These are phyloP conservation scores for Thuidium tamariscinum DNA, from an alignment of 225 moss, liverwort and hornwort genomes.

Conservation along the genomic window DNA sequence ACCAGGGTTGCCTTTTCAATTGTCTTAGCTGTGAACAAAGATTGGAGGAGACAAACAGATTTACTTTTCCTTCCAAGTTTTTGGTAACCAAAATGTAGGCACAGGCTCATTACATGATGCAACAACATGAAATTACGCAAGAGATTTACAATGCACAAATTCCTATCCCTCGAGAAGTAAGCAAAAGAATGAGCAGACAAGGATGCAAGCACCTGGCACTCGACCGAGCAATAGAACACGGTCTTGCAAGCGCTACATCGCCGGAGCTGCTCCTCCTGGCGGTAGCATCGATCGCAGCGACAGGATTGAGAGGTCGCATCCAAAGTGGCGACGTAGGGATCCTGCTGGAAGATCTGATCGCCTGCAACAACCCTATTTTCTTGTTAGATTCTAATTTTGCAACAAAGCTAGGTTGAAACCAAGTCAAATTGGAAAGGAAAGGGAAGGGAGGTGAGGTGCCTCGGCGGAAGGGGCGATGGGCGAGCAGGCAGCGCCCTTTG, in stretches of 20 bases:
- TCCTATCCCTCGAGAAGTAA: background rate
- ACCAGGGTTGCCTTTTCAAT: background rate
- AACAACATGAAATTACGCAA: background rate
- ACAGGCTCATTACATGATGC: background rate
- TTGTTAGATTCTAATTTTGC: background rate
- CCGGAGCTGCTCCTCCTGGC: conserved; percentile 18
- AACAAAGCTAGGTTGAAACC: background rate
- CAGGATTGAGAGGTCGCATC: conserved; percentile 38
- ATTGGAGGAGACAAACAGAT: no score
- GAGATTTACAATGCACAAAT: background rate
- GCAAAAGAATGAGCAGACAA: background rate
- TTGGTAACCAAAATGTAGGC: no score
- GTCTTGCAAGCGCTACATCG: conserved; percentile 90
- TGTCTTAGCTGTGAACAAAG: no score
- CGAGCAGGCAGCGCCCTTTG: conserved; percentile 48
- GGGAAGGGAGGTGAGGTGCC: background rate
- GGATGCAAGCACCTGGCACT: conserved; percentile 55
- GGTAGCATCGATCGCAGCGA: conserved; percentile 71
- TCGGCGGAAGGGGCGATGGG: conserved; percentile 14
- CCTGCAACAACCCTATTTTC: conserved; percentile 20
- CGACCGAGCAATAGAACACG: conserved; percentile 63
- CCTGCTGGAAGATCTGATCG: conserved; percentile 52
- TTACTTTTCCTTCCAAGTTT: no score
- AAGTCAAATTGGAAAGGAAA: background rate
- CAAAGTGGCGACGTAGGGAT: conserved; percentile 58